Conservation (phyloP, 139 green algal genomes). For the Auxenochlorella pyrenoidosa region DNA sequence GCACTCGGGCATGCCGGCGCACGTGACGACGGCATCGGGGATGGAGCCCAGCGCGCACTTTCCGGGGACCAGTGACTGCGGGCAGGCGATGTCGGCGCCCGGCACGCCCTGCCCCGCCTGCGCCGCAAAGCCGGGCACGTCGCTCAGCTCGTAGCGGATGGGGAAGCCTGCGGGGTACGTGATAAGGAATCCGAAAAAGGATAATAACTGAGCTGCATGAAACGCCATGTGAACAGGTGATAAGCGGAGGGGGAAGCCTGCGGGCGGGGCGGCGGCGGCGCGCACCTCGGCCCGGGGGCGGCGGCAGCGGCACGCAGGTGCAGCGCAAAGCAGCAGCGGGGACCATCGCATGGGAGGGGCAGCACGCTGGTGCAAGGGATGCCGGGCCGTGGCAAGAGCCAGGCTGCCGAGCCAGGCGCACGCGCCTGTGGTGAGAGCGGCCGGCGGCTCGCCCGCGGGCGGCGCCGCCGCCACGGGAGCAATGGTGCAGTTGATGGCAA, state of each 20-base stretch:
- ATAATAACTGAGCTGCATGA: too few species aligned
- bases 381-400: neutral
- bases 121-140: conserved; percentile 1
- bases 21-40: neutral
- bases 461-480: neutral
- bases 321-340: too few species aligned
- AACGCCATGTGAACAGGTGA: too few species aligned
- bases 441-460: too few species aligned
- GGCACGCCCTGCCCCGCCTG: conserved; percentile 11
- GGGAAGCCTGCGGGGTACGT: too few species aligned
- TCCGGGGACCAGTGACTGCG: neutral
- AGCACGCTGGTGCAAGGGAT: too few species aligned
- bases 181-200: too few species aligned
- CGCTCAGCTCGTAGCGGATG: neutral
- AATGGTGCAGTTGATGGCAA: neutral
- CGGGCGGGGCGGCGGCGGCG: too few species aligned
- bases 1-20: neutral
- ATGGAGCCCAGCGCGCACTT: neutral
- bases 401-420: neutral
- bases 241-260: too few species aligned
- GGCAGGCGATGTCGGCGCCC: neutral
- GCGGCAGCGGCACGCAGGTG: too few species aligned
- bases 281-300: too few species aligned
- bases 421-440: neutral
- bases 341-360: too few species aligned